Conservation (phyloP, 139 green algal species). For the Penium margaritaceum region DNA sequence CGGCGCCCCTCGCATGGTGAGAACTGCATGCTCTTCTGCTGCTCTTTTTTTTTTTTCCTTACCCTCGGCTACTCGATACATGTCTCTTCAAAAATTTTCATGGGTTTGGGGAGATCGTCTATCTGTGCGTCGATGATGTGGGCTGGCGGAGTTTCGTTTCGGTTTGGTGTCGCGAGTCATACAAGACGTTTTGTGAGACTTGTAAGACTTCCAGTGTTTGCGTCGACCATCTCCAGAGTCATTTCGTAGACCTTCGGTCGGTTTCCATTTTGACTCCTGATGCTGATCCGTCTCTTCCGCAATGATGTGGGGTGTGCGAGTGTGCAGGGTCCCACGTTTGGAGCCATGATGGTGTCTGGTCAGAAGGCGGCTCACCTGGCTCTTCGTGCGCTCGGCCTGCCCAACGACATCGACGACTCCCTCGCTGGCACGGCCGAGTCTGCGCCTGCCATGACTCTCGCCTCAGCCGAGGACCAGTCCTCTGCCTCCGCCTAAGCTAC, state of each 20-base stretch:
- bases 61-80: too few species aligned
- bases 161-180: too few species aligned
- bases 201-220: too few species aligned
- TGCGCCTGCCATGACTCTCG: constrained; percentile 33
- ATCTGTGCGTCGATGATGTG: too few species aligned
- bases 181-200: too few species aligned
- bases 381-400: constrained; percentile 64
- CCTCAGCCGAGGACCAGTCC: constrained; percentile 29
- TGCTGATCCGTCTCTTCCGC: too few species aligned
- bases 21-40: constrained; percentile 5
- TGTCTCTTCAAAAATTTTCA: too few species aligned
- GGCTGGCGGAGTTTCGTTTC: too few species aligned
- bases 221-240: too few species aligned
- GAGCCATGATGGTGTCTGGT: constrained; percentile 87
- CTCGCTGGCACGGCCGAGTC: background rate
- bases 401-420: constrained; percentile 43
- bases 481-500: constrained; percentile 28
- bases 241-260: too few species aligned
- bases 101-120: too few species aligned
- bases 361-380: constrained; percentile 84
- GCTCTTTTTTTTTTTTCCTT: constrained; percentile 8
- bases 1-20: constrained; percentile 47
- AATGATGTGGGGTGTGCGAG: background rate
- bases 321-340: constrained; percentile 83
- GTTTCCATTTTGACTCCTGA: too few species aligned